Conservation (phyloP, 192 early-diverging fungal genomes). For the Dimargaris xerosporica region DNA sequence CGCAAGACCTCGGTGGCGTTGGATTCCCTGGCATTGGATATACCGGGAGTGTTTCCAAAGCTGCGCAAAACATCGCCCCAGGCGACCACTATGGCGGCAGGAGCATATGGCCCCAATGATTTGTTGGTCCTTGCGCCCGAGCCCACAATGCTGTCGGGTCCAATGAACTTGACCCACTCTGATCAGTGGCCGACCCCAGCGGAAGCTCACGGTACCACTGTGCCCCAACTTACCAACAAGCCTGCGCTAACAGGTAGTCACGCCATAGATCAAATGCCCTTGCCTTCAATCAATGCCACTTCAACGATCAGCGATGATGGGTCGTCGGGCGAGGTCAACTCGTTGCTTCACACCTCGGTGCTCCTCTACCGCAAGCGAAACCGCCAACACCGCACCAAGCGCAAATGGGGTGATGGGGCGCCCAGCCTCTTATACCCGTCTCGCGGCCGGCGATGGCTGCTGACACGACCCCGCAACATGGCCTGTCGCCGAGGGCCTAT, state of each 20-base stretch:
- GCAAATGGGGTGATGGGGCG: conserved; percentile 11
- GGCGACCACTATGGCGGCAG: neutral
- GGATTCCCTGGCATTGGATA: neutral
- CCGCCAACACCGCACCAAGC: neutral
- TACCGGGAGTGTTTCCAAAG: neutral
- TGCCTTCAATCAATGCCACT: neutral
- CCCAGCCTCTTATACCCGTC: neutral
- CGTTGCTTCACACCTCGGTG: conserved; percentile 6
- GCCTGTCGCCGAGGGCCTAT: neutral
- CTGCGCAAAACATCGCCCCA: neutral
- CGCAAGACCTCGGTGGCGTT: neutral
- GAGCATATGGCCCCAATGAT: neutral
- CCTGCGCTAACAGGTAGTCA: neutral
- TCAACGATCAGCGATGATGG: neutral
- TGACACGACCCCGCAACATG: neutral
- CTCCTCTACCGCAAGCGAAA: conserved; percentile 6
- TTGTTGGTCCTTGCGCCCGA: neutral
- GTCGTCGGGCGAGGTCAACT: neutral
- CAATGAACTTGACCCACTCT: neutral
- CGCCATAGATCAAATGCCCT: neutral
- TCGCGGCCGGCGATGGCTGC: neutral
- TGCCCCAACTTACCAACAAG: neutral
- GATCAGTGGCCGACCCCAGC: conserved; percentile 9
- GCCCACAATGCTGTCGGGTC: too few species aligned
- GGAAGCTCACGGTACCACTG: neutral